A percentile compares a stretch with the other conserved stretches of the same genome.
Evolutionary conservation across 225 moss, liverwort and hornwort genomes (phyloP).

Genomic region (Pseudisothecium myosuroides): DNA sequence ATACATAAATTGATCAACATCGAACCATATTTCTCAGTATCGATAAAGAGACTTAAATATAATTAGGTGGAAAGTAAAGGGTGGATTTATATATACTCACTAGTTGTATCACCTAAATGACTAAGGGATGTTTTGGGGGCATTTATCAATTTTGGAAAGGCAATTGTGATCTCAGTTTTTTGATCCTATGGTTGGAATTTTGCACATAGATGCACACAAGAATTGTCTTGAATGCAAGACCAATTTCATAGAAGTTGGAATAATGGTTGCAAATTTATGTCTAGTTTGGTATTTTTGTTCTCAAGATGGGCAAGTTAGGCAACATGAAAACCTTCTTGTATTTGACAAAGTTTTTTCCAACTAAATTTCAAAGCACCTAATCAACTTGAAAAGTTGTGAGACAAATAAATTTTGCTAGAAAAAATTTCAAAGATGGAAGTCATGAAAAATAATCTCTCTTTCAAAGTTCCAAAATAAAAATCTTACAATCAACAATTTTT

Average conservation of each 20-base stretch:
- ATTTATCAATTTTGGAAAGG: neutral
- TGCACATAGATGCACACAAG: neutral
- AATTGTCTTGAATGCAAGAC: neutral
- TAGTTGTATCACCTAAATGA: neutral
- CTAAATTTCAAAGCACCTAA: too few relatives aligned
- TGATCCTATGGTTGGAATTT: accelerated
- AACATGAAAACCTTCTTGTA: neutral
- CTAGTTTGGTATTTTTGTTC: neutral
- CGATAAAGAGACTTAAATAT: neutral
- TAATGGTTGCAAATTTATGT: too few relatives aligned
- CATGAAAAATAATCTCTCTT: neutral
- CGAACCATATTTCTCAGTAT: neutral
- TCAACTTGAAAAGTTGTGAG: neutral
- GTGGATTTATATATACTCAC: neutral
- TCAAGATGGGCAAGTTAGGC: neutral
- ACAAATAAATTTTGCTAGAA: neutral
- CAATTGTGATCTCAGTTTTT: neutral
- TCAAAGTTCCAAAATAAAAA: neutral
- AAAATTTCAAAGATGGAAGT: neutral
- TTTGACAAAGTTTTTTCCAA: accelerated
- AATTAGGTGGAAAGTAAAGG: neutral
- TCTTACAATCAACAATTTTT: accelerated
- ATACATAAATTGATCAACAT: neutral
- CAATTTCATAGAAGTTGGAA: neutral
- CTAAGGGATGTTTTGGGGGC: accelerated